phyloP scores from a whole-genome alignment of 495 filamentous ascomycete genomes.

The Bacidia gigantensis region DNA sequence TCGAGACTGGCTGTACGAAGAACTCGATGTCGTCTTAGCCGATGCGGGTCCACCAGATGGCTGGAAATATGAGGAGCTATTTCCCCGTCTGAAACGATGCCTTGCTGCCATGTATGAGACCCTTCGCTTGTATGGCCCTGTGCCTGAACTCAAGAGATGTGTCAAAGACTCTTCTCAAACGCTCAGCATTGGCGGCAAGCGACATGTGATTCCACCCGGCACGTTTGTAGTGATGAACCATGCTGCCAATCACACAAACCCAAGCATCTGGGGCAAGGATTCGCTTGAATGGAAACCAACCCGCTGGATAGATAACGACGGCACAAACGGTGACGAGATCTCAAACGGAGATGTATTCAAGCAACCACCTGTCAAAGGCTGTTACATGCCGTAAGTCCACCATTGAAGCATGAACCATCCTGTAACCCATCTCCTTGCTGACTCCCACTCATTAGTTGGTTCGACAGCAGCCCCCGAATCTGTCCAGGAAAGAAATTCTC shows the following conservation, averaged over 20 bases:
- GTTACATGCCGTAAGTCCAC: slow-evolving; percentile 1
- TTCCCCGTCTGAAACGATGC: slow-evolving; percentile 30
- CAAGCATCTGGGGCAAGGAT: slow-evolving; percentile 32
- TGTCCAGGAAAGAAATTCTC: slow-evolving; percentile 63
- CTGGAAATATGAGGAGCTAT: slow-evolving; percentile 24
- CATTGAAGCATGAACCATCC: background rate
- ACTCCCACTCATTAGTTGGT: slow-evolving; percentile 45
- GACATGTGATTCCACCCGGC: slow-evolving; percentile 23
- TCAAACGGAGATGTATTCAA: background rate
- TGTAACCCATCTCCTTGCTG: background rate
- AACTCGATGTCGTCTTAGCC: slow-evolving; percentile 8
- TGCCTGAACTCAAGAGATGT: slow-evolving; percentile 5
- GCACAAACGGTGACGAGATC: background rate
- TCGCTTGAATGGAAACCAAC: slow-evolving; percentile 21
- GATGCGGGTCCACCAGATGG: slow-evolving; percentile 15
- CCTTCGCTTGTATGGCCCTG: slow-evolving; percentile 11
- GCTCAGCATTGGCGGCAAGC: slow-evolving; percentile 18
- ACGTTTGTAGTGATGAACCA: slow-evolving; percentile 26
- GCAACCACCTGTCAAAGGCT: background rate
- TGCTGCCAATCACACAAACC: slow-evolving; percentile 28
- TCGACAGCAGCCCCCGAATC: slow-evolving; percentile 43
- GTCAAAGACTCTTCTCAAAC: background rate
- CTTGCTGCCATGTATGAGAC: slow-evolving; percentile 30
- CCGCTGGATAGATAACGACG: slow-evolving; percentile 19
- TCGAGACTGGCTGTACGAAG: slow-evolving; percentile 21